Evolutionary conservation across 306 rosid genomes (phyloP).

Genomic region (Mimosa bimucronata): DNA sequence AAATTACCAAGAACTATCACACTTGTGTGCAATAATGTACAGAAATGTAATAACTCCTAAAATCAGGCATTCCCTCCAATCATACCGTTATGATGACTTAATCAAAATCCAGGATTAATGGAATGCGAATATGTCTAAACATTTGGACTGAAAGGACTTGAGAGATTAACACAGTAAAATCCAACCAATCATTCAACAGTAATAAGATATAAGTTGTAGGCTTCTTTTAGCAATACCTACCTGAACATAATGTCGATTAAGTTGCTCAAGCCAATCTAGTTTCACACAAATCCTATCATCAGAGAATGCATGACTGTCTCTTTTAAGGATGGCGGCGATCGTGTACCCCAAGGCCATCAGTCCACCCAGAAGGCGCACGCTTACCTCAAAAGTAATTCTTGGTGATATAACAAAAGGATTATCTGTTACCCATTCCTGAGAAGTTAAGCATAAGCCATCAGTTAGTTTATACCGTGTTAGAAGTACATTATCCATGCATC

Average conservation of each 20-base stretch:
- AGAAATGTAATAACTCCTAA: background rate
- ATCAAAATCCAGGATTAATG: constrained; percentile 25
- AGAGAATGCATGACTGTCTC: constrained; percentile 84
- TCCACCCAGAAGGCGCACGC: constrained; percentile 99
- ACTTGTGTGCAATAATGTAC: background rate
- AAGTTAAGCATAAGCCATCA: constrained; percentile 31
- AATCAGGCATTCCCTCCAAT: constrained; percentile 1
- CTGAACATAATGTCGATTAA: constrained; percentile 89
- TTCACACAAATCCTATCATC: constrained; percentile 77
- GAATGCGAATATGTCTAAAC: constrained; percentile 23
- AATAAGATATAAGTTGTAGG: constrained; percentile 6
- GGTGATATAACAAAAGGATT: constrained; percentile 96
- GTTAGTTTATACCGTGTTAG: constrained; percentile 18
- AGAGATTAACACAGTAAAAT: constrained; percentile 16
- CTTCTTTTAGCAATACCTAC: constrained; percentile 45
- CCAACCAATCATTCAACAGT: constrained; percentile 25
- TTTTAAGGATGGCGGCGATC: constrained; percentile 91
- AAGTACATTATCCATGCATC: constrained; percentile 22
- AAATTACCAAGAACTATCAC: background rate
- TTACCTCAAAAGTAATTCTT: constrained; percentile 98
- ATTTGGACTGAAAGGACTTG: constrained; percentile 18
- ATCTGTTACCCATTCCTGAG: constrained; percentile 99
- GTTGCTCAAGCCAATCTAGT: constrained; percentile 97
- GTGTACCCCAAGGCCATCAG: constrained; percentile 99
- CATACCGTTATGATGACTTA: constrained; percentile 6